Percentiles rank a stretch among this genome's conserved stretches.
Conservation (phyloP, 202 grass and related monocot genomes). For the Zoysia matrella region DNA sequence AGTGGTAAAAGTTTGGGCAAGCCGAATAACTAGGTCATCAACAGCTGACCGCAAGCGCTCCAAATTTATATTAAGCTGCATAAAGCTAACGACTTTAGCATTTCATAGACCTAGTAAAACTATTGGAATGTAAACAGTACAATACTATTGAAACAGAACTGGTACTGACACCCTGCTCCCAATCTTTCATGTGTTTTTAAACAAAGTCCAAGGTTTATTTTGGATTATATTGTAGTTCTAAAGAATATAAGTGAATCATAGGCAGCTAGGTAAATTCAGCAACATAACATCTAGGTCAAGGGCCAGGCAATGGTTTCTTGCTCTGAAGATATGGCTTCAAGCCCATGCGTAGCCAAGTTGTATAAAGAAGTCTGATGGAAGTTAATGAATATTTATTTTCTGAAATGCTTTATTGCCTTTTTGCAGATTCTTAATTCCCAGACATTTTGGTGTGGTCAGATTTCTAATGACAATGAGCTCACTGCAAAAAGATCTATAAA, state of each 20-base stretch:
- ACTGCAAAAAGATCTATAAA: neutral
- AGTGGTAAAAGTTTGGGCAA: conserved; percentile 60
- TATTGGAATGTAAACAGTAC: conserved; percentile 5
- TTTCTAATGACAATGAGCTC: neutral
- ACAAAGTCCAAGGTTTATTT: neutral
- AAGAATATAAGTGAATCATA: neutral
- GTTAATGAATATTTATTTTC: too few species aligned
- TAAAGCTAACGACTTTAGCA: conserved; percentile 28
- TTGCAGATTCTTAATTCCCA: neutral
- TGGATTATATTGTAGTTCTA: neutral
- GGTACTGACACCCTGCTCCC: neutral
- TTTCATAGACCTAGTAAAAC: conserved; percentile 17
- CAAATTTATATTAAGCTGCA: conserved; percentile 84
- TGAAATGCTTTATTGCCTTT: too few species aligned
- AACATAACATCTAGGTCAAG: too few species aligned
- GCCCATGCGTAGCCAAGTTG: too few species aligned
- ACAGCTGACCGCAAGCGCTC: conserved; percentile 71
- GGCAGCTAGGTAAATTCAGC: neutral
- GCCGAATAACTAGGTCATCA: conserved; percentile 67
- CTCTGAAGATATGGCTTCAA: neutral
- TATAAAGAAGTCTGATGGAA: too few species aligned
- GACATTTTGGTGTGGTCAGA: neutral
- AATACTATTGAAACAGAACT: conserved; percentile 16
- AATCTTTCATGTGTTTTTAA: neutral
- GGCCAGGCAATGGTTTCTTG: neutral